Evolutionary conservation across 345 rosid species (phyloP).

Genomic region (Erucastrum elatum): DNA sequence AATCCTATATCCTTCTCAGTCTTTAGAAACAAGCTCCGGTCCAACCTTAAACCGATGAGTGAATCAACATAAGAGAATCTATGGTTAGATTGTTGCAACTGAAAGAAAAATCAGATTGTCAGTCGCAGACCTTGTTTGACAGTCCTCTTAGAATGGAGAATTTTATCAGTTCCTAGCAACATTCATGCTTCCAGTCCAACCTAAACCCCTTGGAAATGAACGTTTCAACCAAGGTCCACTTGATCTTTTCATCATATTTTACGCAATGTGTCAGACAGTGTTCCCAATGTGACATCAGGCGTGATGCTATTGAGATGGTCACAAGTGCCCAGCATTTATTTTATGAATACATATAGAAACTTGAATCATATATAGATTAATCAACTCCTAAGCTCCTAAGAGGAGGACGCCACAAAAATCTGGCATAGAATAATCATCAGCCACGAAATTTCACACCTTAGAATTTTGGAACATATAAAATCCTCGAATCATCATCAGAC

Average conservation of each 20-base stretch:
- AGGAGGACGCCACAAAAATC: background rate
- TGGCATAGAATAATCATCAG: background rate
- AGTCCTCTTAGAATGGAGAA: slow-evolving; percentile 84
- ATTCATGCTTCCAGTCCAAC: slow-evolving; percentile 68
- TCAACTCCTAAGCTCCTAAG: background rate
- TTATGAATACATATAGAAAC: slow-evolving; percentile 81
- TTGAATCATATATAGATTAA: too few relatives aligned
- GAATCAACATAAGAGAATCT: slow-evolving; percentile 24
- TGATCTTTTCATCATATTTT: slow-evolving; percentile 57
- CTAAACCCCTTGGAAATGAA: slow-evolving; percentile 78
- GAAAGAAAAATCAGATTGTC: slow-evolving; percentile 1
- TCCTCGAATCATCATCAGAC: background rate
- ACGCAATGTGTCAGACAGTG: slow-evolving; percentile 26
- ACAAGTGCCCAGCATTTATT: slow-evolving; percentile 90
- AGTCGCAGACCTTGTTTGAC: slow-evolving; percentile 74
- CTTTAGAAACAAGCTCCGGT: slow-evolving; percentile 84
- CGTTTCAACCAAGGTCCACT: slow-evolving; percentile 63
- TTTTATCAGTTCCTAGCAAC: slow-evolving; percentile 66
- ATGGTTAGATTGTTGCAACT: background rate
- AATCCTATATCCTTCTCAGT: slow-evolving; percentile 38
- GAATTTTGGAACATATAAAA: background rate
- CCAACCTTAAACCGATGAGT: slow-evolving; percentile 58
- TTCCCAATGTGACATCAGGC: slow-evolving; percentile 74
- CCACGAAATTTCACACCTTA: background rate
- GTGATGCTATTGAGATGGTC: slow-evolving; percentile 73